Base-by-base conservation (phyloP, 164 flowering plant species). In the Umbellularia californica region DNA sequence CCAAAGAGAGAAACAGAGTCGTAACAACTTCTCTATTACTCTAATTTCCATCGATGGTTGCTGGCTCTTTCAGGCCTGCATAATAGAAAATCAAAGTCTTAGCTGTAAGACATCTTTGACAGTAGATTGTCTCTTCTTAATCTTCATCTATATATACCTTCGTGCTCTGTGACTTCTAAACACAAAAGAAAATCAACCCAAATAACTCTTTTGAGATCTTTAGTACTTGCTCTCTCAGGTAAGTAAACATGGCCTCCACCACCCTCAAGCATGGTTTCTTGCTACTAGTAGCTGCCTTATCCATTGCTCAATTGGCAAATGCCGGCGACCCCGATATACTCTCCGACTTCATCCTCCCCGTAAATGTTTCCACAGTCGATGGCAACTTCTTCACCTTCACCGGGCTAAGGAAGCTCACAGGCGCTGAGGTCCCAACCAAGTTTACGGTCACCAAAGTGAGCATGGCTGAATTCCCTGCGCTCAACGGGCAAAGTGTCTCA, bases 401-500 rank as follows among this genome's bases (percentile, higher is more conserved):
- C 4, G 82, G 20, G 35, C 47, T 81, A 64, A 69, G 78, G 0
- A 28, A 17, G 3, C 3, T 78, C 6, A 4, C 74, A 5, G 73
- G 30, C 2, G 30, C 72, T 0, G 25, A 30, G 2, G n/a, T 4
- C 9, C 83, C 78, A 9, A 17, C 70, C 20, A 47, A 66, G 51
- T 74, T 84, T 58, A 81, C 58, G 24, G 78, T 72, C 50, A 68
- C 77, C n/a, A 83, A 81, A 69, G 82, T 75, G 7, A 79, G 75
- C 77, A 66, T 77, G 77, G 75, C 67, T 17, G 79, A 83, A 41
- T 81, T 81, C 58, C 85, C 81, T 2, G 80, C 80, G 6, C 77
- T 83, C 15, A 67, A 78, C 23, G 83, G 85, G 1, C 83, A 83
- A 52, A 79, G 85, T 41, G 82, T 79, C 28, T 83, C 85, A 15